Evolutionary conservation across 192 early-diverging fungal genomes (phyloP).

Genomic region (Entomortierella parvispora): DNA sequence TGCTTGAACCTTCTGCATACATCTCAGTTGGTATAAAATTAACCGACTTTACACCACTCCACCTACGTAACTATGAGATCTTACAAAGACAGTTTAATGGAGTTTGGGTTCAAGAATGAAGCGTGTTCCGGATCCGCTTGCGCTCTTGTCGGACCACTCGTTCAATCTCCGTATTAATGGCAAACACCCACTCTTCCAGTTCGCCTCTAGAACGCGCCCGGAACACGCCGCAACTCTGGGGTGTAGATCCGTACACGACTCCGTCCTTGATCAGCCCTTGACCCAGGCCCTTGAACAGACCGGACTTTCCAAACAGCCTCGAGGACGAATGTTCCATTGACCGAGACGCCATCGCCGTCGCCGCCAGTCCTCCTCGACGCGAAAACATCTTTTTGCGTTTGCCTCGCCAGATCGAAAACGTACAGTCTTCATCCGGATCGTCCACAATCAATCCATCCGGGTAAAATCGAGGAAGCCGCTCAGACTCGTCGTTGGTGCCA

Average conservation of each 20-base stretch:
- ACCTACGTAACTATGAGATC: no score
- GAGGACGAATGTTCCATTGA: slow-evolving; percentile 12
- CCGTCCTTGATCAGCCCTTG: slow-evolving; percentile 38
- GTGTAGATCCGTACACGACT: slow-evolving; percentile 25
- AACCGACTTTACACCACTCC: no score
- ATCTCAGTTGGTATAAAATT: no score
- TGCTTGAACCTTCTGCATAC: no score
- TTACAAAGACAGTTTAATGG: no score
- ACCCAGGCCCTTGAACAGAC: slow-evolving; percentile 20
- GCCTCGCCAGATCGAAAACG: slow-evolving; percentile 53
- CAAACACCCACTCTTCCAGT: slow-evolving; percentile 54
- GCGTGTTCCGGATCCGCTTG: slow-evolving; percentile 5
- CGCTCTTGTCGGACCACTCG: slow-evolving; percentile 35
- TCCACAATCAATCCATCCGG: slow-evolving; percentile 45
- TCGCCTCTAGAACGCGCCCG: slow-evolving; percentile 41
- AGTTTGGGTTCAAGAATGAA: neutral
- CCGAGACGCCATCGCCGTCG: slow-evolving; percentile 15
- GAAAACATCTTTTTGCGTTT: slow-evolving; percentile 37
- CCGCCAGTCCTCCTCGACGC: slow-evolving; percentile 3
- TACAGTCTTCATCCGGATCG: slow-evolving; percentile 53
- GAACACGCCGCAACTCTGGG: slow-evolving; percentile 28
- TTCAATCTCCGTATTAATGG: slow-evolving; percentile 54
- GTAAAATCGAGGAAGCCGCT: slow-evolving; percentile 41
- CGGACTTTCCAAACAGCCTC: slow-evolving; percentile 29
- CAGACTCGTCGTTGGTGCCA: slow-evolving; percentile 36